Evolutionary conservation across 2,329 filamentous ascomycete species (phyloP).

Genomic region (Cytospora piceicola): DNA sequence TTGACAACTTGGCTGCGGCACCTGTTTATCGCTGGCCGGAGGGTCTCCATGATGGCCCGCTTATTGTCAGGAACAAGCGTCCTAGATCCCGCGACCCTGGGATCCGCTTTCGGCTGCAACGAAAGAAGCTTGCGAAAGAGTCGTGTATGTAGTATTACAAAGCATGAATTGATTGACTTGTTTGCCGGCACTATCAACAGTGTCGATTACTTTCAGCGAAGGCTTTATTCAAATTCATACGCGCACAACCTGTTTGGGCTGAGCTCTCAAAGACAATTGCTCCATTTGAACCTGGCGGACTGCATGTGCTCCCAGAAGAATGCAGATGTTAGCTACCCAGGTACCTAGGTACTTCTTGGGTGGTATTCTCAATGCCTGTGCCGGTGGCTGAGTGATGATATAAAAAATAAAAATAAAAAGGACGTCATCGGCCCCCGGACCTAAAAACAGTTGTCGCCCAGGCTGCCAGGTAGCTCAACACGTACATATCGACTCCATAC

Average conservation of each 20-base stretch:
- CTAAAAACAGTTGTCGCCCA: conserved; percentile 6
- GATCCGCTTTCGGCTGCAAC: background rate
- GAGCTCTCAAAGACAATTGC: background rate
- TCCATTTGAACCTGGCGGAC: background rate
- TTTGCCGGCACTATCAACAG: background rate
- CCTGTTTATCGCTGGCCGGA: background rate
- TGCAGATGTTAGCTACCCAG: background rate
- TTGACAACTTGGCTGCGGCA: too few species aligned
- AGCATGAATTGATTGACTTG: background rate
- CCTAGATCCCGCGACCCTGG: background rate
- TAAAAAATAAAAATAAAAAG: background rate
- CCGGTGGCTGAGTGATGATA: background rate
- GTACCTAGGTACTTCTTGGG: too few species aligned
- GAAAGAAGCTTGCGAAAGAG: background rate
- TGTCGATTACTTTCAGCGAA: background rate
- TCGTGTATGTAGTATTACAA: background rate
- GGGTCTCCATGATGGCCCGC: background rate
- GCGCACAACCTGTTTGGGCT: background rate
- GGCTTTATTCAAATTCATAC: background rate
- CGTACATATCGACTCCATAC: background rate
- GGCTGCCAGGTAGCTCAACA: too few species aligned
- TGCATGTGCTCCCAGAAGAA: background rate
- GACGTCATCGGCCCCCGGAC: conserved; percentile 22
- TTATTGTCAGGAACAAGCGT: background rate
- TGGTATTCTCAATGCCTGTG: too few species aligned